phyloP scores from a whole-genome alignment of 2,329 filamentous ascomycete genomes.

The Pseudocercospora vitis region DNA sequence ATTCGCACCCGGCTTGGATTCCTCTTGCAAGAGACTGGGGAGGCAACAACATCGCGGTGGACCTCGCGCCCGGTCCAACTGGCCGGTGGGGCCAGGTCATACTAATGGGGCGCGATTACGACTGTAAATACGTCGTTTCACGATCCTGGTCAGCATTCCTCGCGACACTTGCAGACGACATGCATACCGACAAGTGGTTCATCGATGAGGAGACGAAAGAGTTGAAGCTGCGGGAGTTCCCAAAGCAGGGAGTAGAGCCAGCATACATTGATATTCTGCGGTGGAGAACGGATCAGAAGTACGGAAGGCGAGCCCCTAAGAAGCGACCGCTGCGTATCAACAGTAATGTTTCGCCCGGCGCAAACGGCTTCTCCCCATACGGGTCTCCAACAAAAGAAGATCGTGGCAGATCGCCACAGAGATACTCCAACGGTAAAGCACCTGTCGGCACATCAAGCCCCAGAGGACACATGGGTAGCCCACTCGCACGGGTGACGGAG shows the following conservation, averaged over 20 bases:
- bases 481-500: constrained; percentile 72
- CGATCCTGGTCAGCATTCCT: constrained; percentile 88
- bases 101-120: constrained; percentile 94
- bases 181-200: constrained; percentile 84
- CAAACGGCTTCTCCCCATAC: constrained; percentile 59
- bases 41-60: constrained; percentile 93
- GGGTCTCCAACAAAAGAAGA: constrained; percentile 59
- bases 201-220: constrained; percentile 91
- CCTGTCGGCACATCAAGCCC: constrained; percentile 62
- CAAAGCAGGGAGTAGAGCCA: constrained; percentile 82
- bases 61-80: constrained; percentile 83
- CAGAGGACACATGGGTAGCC: constrained; percentile 67
- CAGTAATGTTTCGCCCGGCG: constrained; percentile 53
- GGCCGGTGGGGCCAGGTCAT: constrained; percentile 97
- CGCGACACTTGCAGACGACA: constrained; percentile 82
- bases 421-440: constrained; percentile 61
- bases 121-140: constrained; percentile 95
- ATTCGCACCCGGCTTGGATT: constrained; percentile 93
- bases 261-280: constrained; percentile 91
- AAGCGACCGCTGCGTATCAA: constrained; percentile 50
- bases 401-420: constrained; percentile 70
- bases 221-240: constrained; percentile 90
- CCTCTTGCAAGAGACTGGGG: constrained; percentile 96
- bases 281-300: constrained; percentile 95
- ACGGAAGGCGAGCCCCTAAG: constrained; percentile 61